A percentile compares a stretch with the other conserved stretches of the same genome.
These are phyloP conservation scores for Fusarium nodosum DNA, from an alignment of 2,329 filamentous ascomycete genomes.

Conservation along the genomic window DNA sequence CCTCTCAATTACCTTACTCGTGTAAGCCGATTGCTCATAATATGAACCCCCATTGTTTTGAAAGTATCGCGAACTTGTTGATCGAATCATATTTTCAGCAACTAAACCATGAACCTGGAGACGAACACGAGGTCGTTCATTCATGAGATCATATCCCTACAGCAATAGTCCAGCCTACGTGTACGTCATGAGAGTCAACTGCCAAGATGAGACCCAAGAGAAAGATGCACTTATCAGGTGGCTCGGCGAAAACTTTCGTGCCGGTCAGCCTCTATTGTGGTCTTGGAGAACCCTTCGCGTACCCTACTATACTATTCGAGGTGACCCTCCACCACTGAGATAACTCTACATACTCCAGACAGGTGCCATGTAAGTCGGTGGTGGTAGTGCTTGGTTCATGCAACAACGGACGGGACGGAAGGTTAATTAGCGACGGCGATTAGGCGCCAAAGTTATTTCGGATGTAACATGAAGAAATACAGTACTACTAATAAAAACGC, in stretches of 20 bases:
- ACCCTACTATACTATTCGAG: not conserved
- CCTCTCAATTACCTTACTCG: slow-evolving; percentile 1
- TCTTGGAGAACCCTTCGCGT: slow-evolving; percentile 12
- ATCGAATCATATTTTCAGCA: not conserved
- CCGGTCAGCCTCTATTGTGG: slow-evolving; percentile 8
- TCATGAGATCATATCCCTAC: slow-evolving; percentile 6
- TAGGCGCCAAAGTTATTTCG: slow-evolving; percentile 17
- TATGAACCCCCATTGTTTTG: not conserved
- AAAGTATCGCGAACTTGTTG: slow-evolving; percentile 1
- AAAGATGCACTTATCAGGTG: slow-evolving; percentile 17
- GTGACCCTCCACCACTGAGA: not conserved
- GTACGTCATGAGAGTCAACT: slow-evolving; percentile 17
- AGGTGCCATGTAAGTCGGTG: not conserved
- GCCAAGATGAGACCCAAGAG: slow-evolving; percentile 19
- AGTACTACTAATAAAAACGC: slow-evolving; percentile 7
- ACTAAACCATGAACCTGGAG: slow-evolving; percentile 1
- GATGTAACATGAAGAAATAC: slow-evolving; percentile 11
- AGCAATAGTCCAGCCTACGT: not conserved
- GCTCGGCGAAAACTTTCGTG: slow-evolving; percentile 14
- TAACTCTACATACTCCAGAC: not conserved
- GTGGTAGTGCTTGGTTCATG: slow-evolving; percentile 23
- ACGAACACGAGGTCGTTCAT: slow-evolving; percentile 8
- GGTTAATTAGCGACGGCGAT: slow-evolving; percentile 10
- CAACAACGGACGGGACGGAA: slow-evolving; percentile 22
- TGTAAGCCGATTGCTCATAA: slow-evolving; percentile 11